Evolutionary conservation across 208 protist genomes (phyloP).

Genomic region (Naegleria lovaniensis): DNA sequence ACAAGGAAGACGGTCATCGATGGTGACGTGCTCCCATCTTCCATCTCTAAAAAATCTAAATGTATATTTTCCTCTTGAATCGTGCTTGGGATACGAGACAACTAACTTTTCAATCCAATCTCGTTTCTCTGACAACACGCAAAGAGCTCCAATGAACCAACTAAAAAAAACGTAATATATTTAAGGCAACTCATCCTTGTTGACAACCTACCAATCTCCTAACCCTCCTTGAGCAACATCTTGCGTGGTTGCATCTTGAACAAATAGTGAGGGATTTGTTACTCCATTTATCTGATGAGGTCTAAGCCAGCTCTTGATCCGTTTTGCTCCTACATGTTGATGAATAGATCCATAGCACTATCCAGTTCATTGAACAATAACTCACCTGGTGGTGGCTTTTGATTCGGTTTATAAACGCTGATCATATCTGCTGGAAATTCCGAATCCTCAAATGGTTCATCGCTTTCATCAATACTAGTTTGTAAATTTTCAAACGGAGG

Average conservation of each 20-base stretch:
- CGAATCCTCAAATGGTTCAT: neutral
- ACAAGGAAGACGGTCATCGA: constrained; percentile 72
- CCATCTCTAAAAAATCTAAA: constrained; percentile 73
- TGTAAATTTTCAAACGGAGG: neutral
- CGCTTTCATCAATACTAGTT: neutral
- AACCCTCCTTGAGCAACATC: neutral
- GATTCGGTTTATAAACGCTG: neutral
- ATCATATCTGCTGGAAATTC: neutral
- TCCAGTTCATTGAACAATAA: too few relatives aligned
- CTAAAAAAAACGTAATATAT: neutral
- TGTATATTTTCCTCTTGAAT: constrained; percentile 52
- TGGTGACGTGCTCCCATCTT: constrained; percentile 60
- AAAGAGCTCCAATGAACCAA: neutral
- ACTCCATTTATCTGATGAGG: neutral
- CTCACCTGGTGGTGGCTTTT: neutral
- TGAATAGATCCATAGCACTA: too few relatives aligned
- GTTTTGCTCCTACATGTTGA: too few relatives aligned
- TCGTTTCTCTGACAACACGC: neutral
- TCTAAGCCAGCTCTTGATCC: neutral
- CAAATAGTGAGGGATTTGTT: neutral
- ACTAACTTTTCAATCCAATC: neutral
- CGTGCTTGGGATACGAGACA: too few relatives aligned
- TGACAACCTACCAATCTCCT: constrained; percentile 18
- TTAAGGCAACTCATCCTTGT: too few relatives aligned
- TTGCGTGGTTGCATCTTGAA: neutral